Evolutionary conservation across 305 asterid genomes (phyloP), one percentile per base, ranked within the genome.

Genomic region (Ilex paraguariensis): DNA sequence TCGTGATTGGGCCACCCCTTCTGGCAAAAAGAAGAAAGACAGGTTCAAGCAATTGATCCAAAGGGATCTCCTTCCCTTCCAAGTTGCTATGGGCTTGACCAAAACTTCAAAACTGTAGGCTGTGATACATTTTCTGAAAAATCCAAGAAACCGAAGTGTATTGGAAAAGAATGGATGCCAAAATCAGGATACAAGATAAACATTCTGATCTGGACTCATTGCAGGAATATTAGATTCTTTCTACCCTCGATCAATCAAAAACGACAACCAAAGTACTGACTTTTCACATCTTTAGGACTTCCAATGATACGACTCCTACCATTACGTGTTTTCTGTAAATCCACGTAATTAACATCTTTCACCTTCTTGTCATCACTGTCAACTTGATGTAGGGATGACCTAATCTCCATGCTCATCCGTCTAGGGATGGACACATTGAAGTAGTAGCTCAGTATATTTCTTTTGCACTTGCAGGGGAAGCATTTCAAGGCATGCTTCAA

Each of bases 351-450:
- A 64, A 42, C 16, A 50, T 71, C 75, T 36, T 66, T 84, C 28
- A 21, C 80, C 54, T 66, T 80, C 31, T 82, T 92, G 52, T 84
- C 90, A 58, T 79, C 89, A 10, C 81, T 81, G 66, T 79, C 83
- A 44, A 82, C 70, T 21, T 59, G 70, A 42, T 67, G 71, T 5
- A 40, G n/a, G 21, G 86, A 53, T 44, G 72, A 79, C 73, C 84
- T 75, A 16, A 80, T 75, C 56, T 69, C 76, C 57, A 65, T 28
- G 76, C 86, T 66, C 81, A 91, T 76, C 40, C 76, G 87, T 45
- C 75, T 63, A 3, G 86, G 87, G 69, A 91, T 70, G 61, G 81
- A 81, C 55, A 82, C 94, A 68, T 86, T 79, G 57, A 88, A 88
- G 82, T 88, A 88, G 62, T 82, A 91, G 56, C 60, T 66, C 21